Evolutionary conservation across 495 filamentous ascomycete genomes (phyloP).

Genomic region (Saxispiralis lemnorum): DNA sequence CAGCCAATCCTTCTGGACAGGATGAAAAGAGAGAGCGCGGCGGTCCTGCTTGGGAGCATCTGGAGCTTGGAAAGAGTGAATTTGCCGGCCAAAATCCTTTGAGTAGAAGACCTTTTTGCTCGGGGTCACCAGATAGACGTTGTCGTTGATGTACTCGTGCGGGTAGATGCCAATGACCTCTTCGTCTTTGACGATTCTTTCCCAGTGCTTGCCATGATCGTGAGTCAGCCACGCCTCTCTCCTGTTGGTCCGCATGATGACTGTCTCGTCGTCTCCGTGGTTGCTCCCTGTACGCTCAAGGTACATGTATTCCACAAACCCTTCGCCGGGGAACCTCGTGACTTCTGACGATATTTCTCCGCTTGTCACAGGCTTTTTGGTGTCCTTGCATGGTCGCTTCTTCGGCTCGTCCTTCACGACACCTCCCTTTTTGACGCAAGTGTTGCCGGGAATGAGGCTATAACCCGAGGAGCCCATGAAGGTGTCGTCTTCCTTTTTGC

Average conservation of each 20-base stretch:
- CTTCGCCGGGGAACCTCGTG: conserved; percentile 38
- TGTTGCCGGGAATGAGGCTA: conserved; percentile 80
- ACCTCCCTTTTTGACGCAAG: conserved; percentile 41
- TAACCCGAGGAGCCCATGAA: conserved; percentile 79
- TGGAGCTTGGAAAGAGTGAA: conserved; percentile 49
- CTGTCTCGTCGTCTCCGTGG: conserved; percentile 58
- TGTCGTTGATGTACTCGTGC: conserved; percentile 61
- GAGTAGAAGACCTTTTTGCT: conserved; percentile 57
- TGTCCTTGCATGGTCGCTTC: conserved; percentile 38
- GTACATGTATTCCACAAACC: conserved; percentile 52
- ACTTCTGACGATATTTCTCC: conserved; percentile 42
- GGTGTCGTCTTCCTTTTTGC: conserved; percentile 45
- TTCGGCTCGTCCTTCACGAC: conserved; percentile 42
- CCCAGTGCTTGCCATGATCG: conserved; percentile 78
- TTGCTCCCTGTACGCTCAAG: conserved; percentile 51
- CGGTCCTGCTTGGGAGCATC: conserved; percentile 28
- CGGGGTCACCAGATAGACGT: conserved; percentile 66
- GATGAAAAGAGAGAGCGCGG: conserved; percentile 58
- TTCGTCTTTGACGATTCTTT: conserved; percentile 40
- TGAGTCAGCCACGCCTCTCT: conserved; percentile 50
- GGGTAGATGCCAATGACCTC: conserved; percentile 48
- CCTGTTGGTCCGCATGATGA: conserved; percentile 57
- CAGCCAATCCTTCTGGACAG: conserved; percentile 61
- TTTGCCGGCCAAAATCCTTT: conserved; percentile 48
- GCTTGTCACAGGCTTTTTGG: conserved; percentile 29